These are phyloP conservation scores for Phytophthora fragariaefolia DNA, from an alignment of 352 stramenopile genomes.

Conservation along the genomic window DNA sequence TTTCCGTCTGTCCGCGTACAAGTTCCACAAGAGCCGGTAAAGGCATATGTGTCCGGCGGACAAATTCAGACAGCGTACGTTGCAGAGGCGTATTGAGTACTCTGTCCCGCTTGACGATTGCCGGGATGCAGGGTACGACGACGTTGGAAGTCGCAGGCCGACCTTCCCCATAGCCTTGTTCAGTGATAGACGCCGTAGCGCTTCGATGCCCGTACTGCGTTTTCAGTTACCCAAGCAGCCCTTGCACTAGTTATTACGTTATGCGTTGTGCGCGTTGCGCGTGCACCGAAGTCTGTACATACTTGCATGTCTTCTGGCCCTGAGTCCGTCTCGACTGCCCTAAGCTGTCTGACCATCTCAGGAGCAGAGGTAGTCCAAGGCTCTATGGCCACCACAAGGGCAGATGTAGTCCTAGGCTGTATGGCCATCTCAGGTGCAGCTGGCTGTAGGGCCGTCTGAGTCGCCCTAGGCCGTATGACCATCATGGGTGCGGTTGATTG, in stretches of 20 bases:
- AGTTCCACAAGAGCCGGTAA: no score
- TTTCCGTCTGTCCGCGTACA: no score
- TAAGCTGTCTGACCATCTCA: not conserved
- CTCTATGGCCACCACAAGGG: slow-evolving; percentile 4
- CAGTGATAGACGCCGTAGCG: not conserved
- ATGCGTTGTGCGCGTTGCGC: not conserved
- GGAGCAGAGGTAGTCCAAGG: not conserved
- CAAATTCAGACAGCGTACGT: no score
- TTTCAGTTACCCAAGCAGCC: slow-evolving; percentile 10
- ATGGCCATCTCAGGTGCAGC: no score
- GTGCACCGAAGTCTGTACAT: not conserved
- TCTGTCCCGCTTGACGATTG: no score
- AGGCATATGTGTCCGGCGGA: no score
- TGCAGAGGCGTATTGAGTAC: no score
- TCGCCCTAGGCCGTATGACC: not conserved
- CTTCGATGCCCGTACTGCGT: slow-evolving; percentile 4
- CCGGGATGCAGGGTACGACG: no score
- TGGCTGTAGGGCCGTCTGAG: no score
- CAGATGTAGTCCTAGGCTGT: not conserved
- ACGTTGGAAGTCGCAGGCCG: slow-evolving; percentile 2
- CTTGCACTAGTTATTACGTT: slow-evolving; percentile 10
- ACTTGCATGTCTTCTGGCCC: not conserved
- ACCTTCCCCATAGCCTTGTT: slow-evolving; percentile 8
- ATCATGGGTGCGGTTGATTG: not conserved
- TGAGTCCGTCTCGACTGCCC: slow-evolving; percentile 6